Evolutionary conservation across 2,329 filamentous ascomycete species (phyloP).

Genomic region (Apiospora sp.): DNA sequence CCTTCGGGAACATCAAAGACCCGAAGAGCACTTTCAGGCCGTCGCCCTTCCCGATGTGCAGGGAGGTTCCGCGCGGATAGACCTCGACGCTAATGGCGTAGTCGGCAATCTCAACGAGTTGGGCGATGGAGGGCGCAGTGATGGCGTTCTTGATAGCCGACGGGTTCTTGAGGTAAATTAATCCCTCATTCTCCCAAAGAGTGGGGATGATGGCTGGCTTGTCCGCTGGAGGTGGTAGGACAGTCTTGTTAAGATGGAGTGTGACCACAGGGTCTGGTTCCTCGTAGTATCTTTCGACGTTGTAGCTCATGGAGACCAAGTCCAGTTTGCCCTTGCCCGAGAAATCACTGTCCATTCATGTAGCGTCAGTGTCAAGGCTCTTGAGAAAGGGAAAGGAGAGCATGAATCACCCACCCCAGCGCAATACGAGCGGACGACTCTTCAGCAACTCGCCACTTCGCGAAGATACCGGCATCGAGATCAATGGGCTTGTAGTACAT

Average conservation of each 20-base stretch:
- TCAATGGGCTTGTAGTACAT: conserved; percentile 36
- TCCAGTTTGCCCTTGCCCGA: conserved; percentile 29
- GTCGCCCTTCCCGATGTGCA: background rate
- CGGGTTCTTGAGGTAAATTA: background rate
- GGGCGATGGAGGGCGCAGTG: background rate
- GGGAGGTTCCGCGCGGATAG: background rate
- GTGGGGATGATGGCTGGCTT: background rate
- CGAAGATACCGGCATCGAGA: conserved; percentile 32
- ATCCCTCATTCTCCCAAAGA: background rate
- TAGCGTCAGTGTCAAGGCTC: too few relatives aligned
- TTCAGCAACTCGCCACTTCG: conserved; percentile 31
- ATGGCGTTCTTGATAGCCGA: background rate
- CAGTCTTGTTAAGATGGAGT: conserved; percentile 31
- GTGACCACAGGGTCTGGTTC: conserved; percentile 30
- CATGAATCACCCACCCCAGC: background rate
- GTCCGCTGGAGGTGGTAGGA: background rate
- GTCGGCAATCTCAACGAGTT: background rate
- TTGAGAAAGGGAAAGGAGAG: too few relatives aligned
- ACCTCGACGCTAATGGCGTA: background rate
- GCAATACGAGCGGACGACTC: conserved; percentile 32
- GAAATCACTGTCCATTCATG: conserved; percentile 30
- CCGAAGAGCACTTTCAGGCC: background rate
- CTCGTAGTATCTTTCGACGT: conserved; percentile 32
- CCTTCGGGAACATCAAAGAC: background rate
- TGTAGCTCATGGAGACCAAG: conserved; percentile 34